phyloP scores from a whole-genome alignment of 805 yeast species.

The Candida silvicultrix region DNA sequence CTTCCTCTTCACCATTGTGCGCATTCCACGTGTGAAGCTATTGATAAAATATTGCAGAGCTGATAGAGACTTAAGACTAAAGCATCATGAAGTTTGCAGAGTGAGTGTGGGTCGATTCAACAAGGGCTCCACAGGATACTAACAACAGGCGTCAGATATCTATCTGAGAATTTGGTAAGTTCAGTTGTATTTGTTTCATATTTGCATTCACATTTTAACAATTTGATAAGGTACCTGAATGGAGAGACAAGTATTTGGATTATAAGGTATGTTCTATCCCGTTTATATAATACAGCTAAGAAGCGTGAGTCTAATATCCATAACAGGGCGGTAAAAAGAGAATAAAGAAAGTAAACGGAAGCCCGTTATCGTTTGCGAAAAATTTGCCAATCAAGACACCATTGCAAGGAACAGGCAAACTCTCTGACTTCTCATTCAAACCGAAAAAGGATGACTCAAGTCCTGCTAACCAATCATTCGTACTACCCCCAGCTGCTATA shows the following conservation, averaged over 20 bases:
- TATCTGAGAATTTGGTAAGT: constrained; percentile 4
- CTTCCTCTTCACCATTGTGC: background rate
- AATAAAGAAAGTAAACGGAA: constrained; percentile 18
- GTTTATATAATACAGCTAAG: background rate
- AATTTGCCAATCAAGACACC: background rate
- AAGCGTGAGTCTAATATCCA: too few relatives aligned
- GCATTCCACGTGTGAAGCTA: background rate
- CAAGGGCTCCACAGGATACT: background rate
- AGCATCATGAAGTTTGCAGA: constrained; percentile 17
- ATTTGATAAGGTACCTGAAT: constrained; percentile 58
- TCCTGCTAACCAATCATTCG: background rate
- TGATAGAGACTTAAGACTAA: too few relatives aligned
- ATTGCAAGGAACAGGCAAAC: too few relatives aligned
- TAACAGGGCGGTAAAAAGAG: constrained; percentile 28
- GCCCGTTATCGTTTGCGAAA: constrained; percentile 8
- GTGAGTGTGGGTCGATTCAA: background rate
- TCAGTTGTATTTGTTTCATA: too few relatives aligned
- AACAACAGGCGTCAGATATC: background rate
- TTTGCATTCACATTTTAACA: background rate
- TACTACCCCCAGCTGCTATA: constrained; percentile 19
- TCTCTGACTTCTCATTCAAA: constrained; percentile 2
- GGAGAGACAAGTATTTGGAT: constrained; percentile 79
- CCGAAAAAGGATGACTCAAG: background rate
- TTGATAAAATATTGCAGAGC: too few relatives aligned
- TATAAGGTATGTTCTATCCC: constrained; percentile 44